Evolutionary conservation across 1,284 basidiomycete genomes (phyloP), one percentile per base, ranked within the genome.

Genomic region (Sanghuangporus sanghuang): DNA sequence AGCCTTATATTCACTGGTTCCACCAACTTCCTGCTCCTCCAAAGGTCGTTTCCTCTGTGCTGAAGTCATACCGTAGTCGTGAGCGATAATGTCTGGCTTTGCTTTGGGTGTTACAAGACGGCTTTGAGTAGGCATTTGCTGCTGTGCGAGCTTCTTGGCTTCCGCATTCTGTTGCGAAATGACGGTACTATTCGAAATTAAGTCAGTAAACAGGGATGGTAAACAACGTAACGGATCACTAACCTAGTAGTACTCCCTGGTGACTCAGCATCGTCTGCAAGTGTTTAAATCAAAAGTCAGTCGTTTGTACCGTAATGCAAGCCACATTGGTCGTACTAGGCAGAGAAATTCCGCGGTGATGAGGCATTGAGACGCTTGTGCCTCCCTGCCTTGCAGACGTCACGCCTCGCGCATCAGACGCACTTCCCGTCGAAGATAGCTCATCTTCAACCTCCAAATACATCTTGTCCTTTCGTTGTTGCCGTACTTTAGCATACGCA

Each of bases 401-500:
- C 2, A 39, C 49, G 8, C 36, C 12, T 7, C 23, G 32, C 9
- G 18, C 49, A 23, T n/a, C 27, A 27, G 58, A 11, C 6, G 44
- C 6, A 14, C 48, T 52, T 18, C 2, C 27, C 14, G 56, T 27
- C 16, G 36, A 18, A 14, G 62, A 21, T 12, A 48, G 23, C n/a
- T 49, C n/a, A n/a, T 39, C 2, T 50, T 38, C 48, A 16, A 18
- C 27, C 55, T 35, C n/a, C 12, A 18, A 35, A 32, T 57, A n/a
- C 12, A 7, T 32, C 40, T n/a, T 32, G 11, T 82, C 78, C 70
- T 82, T 77, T 68, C 81, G 79, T 63, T 79, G 32, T 48, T 68
- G 76, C 68, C 78, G 73, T 27, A 82, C 89, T 62, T 87, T 87
- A 66, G 87, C 85, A 73, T 89, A 90, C n/a, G 90, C 91, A 64